Evolutionary conservation across 2,329 filamentous ascomycete species (phyloP).

Genomic region (Monilinia laxa): DNA sequence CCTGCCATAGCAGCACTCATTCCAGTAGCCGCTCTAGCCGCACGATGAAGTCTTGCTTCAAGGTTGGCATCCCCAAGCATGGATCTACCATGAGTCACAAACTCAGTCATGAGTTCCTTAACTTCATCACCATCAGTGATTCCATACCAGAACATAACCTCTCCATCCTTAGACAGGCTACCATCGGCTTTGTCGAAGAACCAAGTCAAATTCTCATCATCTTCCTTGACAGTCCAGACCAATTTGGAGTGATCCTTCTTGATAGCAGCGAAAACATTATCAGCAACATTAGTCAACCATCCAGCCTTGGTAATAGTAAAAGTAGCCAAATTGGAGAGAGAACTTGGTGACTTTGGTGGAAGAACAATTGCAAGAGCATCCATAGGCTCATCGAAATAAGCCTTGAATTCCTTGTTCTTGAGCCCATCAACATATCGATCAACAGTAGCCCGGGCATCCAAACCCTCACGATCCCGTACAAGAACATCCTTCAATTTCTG

Average conservation of each 20-base stretch:
- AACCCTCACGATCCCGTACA: conserved; percentile 74
- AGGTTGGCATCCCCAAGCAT: conserved; percentile 91
- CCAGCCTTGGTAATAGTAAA: conserved; percentile 92
- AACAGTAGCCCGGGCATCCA: conserved; percentile 79
- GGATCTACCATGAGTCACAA: conserved; percentile 74
- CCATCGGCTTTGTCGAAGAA: conserved; percentile 97
- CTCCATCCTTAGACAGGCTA: conserved; percentile 79
- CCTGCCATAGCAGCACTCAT: conserved; percentile 48
- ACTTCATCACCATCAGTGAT: conserved; percentile 80
- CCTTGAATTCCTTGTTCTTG: conserved; percentile 76
- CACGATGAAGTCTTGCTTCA: conserved; percentile 77
- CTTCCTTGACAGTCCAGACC: conserved; percentile 93
- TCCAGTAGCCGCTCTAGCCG: conserved; percentile 67
- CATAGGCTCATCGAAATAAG: conserved; percentile 93
- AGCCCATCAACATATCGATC: conserved; percentile 83
- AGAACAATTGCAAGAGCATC: conserved; percentile 88
- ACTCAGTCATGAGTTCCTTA: conserved; percentile 79
- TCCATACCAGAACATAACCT: conserved; percentile 90
- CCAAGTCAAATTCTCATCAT: conserved; percentile 96
- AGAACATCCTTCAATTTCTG: conserved; percentile 78
- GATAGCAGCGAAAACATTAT: conserved; percentile 90
- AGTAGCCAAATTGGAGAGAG: conserved; percentile 80
- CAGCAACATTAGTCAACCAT: conserved; percentile 91
- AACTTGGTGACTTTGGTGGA: conserved; percentile 63
- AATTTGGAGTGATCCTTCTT: conserved; percentile 91